Evolutionary conservation across 495 filamentous ascomycete species (phyloP), one percentile per base, ranked within the genome.

Genomic region (Annulohypoxylon moriforme): DNA sequence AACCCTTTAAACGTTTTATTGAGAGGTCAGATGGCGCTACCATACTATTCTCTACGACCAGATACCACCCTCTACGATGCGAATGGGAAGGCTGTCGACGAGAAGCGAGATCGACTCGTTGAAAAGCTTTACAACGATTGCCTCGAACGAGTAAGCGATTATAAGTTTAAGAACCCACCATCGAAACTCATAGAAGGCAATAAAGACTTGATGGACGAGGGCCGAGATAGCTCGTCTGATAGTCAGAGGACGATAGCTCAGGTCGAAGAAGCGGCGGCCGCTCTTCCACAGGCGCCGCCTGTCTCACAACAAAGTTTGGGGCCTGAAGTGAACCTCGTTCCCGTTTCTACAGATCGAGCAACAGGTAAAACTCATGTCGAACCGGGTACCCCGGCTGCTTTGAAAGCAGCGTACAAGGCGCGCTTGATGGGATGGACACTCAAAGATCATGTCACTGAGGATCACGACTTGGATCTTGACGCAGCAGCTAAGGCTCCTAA

Each of bases 121-220:
- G 93, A 98, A 75, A 92, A 90, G 50, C 86, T 99, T 0, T 98
- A 94, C 83, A 97, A 97, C 68, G 93, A 98, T 77, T 90, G 96
- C 20, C 87, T 98, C 9, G 96, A 98, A 69, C 88, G 95, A 47
- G 93, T 94, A 24, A 95, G 94, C 69, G 87, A 89, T 42, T 98
- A 94, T 77, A 94, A 97, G 65, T 92, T 93, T 73, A 92, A 92
- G 77, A 82, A 87, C 14, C 82, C 88, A 20, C 82, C 89, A 6
- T 84, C 85, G 8, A 87, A 89, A 64, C 91, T 92, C 31, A 89
- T 94, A 6, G 91, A 97, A 80, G 96, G 95, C 18, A 92, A 97
- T 74, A 89, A 88, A 66, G 91, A 92, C 58, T 80, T 97, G 73
- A 93, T 99, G 52, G 89, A 97, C 67, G 85, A 88, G 44, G 94